phyloP scores from a whole-genome alignment of 202 grass and related monocot species.

The Schoenoplectus tabernaemontani region DNA sequence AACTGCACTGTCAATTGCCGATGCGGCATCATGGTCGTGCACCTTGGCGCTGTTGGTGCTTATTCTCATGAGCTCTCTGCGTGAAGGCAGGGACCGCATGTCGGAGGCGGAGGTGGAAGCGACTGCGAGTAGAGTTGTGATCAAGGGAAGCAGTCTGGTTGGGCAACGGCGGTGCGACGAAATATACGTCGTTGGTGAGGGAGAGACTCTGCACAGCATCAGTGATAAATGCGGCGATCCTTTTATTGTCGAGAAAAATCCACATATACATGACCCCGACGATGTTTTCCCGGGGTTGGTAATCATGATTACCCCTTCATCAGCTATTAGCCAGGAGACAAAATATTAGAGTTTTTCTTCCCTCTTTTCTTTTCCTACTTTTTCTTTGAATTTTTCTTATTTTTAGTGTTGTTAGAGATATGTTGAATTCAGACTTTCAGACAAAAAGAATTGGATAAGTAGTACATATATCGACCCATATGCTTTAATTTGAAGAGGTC shows the following conservation, averaged over 20 bases:
- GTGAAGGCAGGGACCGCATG: background rate
- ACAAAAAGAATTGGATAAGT: background rate
- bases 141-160: conserved; percentile 28
- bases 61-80: conserved; percentile 37
- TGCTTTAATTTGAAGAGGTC: background rate
- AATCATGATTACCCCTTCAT: conserved; percentile 43
- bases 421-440: conserved; percentile 5
- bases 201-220: conserved; percentile 78
- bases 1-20: conserved; percentile 25
- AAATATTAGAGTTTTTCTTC: background rate
- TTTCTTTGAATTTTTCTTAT: background rate
- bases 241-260: conserved; percentile 69
- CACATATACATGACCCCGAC: conserved; percentile 75
- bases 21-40: conserved; percentile 45
- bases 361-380: background rate
- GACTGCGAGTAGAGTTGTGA: background rate
- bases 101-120: background rate
- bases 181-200: conserved; percentile 71
- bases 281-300: conserved; percentile 88
- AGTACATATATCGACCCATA: background rate
- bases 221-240: conserved; percentile 82
- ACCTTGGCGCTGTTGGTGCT: conserved; percentile 33
- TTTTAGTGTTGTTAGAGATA: conserved; percentile 10
- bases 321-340: conserved; percentile 18
- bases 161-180: conserved; percentile 50